These are phyloP conservation scores for Gamsiella multidivaricata DNA, from an alignment of 192 early-diverging fungal species.

Conservation along the genomic window DNA sequence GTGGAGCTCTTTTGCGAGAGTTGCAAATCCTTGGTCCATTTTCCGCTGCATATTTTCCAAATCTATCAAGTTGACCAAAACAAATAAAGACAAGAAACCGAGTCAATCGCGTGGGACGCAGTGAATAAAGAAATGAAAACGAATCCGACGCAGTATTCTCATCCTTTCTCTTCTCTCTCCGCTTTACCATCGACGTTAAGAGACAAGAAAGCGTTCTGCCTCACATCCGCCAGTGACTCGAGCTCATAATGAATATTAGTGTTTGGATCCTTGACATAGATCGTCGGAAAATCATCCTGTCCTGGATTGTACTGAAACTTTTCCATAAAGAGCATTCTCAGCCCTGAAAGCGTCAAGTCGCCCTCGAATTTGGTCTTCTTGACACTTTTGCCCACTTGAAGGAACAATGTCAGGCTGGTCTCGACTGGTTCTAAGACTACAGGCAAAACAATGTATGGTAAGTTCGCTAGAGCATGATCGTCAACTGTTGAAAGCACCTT, in stretches of 20 bases:
- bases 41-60: constrained; percentile 60
- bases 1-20: constrained; percentile 52
- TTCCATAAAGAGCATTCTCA: constrained; percentile 81
- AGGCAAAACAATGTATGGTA: neutral
- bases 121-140: neutral
- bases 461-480: too few species aligned
- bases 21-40: constrained; percentile 54
- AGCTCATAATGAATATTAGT: constrained; percentile 72
- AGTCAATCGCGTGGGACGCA: neutral
- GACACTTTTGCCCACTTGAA: constrained; percentile 72
- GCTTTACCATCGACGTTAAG: constrained; percentile 64
- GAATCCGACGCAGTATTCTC: neutral
- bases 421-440: constrained; percentile 16
- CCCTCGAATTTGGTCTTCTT: constrained; percentile 68
- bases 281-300: constrained; percentile 71
- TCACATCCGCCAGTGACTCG: constrained; percentile 70
- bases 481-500: too few species aligned
- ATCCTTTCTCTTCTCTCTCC: too few species aligned
- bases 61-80: too few species aligned
- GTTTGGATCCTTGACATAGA: constrained; percentile 73
- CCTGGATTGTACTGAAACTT: constrained; percentile 72
- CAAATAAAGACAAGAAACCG: neutral
- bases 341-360: constrained; percentile 63
- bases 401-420: constrained; percentile 58
- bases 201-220: constrained; percentile 63